A percentile compares a stretch with the other conserved stretches of the same genome.
These are phyloP conservation scores for Penicillium corylophilum DNA, from an alignment of 2,329 filamentous ascomycete genomes.

Conservation along the genomic window DNA sequence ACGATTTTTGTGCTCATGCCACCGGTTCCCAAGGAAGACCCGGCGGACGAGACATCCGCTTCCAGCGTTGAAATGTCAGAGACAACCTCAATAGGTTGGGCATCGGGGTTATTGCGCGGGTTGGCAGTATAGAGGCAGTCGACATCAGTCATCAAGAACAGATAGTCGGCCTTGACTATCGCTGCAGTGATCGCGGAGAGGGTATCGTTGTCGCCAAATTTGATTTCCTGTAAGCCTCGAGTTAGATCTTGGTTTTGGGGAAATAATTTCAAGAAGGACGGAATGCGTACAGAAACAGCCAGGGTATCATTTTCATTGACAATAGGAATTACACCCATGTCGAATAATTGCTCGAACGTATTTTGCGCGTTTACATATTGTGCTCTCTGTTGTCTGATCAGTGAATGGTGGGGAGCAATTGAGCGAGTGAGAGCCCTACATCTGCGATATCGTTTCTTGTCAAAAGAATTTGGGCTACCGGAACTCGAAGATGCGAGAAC, in stretches of 20 bases:
- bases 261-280: neutral
- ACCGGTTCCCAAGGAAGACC: constrained; percentile 85
- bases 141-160: constrained; percentile 98
- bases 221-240: constrained; percentile 67
- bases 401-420: constrained; percentile 10
- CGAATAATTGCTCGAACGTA: constrained; percentile 82
- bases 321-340: constrained; percentile 96
- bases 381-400: constrained; percentile 59
- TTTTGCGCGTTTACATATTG: constrained; percentile 97
- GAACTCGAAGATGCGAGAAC: constrained; percentile 83
- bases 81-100: constrained; percentile 86
- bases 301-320: constrained; percentile 99
- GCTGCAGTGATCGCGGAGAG: constrained; percentile 93
- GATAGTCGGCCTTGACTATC: constrained; percentile 94
- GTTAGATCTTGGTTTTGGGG: neutral
- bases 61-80: constrained; percentile 80
- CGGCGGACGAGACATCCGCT: constrained; percentile 87
- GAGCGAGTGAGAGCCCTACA: constrained; percentile 49
- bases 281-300: constrained; percentile 67
- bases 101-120: constrained; percentile 78
- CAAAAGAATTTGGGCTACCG: constrained; percentile 89
- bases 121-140: constrained; percentile 98
- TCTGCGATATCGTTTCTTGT: constrained; percentile 96
- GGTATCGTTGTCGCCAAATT: constrained; percentile 98
- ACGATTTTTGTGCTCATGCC: constrained; percentile 98